These are phyloP conservation scores for Carex scoparia DNA, from an alignment of 176 grass and related monocot genomes.

Conservation along the genomic window DNA sequence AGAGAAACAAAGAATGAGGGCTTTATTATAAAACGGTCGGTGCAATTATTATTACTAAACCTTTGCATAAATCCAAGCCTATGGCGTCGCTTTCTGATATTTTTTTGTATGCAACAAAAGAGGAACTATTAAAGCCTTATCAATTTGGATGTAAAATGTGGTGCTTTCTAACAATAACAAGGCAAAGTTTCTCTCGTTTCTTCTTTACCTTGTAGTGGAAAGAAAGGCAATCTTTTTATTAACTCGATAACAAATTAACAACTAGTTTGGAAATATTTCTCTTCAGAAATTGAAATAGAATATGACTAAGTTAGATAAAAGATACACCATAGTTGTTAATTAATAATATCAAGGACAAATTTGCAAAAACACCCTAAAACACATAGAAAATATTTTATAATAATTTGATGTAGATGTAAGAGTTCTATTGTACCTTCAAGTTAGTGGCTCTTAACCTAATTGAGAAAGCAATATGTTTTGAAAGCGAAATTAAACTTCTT, in stretches of 20 bases:
- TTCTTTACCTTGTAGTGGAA: not conserved
- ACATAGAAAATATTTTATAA: not conserved
- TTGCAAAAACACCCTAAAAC: not conserved
- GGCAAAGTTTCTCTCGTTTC: not conserved
- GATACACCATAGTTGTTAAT: not conserved
- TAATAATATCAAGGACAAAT: not conserved
- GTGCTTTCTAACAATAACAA: constrained; percentile 12
- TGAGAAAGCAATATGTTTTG: not conserved
- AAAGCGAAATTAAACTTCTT: not conserved
- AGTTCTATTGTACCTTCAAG: not conserved
- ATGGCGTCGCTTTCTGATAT: not conserved
- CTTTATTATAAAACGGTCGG: not conserved
- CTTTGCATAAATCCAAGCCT: constrained; percentile 3
- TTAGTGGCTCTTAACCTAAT: not conserved
- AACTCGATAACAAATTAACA: not conserved
- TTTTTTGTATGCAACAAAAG: constrained; percentile 19
- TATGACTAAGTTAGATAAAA: not conserved
- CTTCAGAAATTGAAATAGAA: not conserved
- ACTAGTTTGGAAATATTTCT: constrained; percentile 13
- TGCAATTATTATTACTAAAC: constrained; percentile 17
- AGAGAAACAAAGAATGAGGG: constrained; percentile 1
- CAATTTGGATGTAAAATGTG: constrained; percentile 9
- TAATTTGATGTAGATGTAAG: not conserved
- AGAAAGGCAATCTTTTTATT: not conserved
- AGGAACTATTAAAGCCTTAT: not conserved